These are phyloP conservation scores for Chaetomium olivaceum DNA, from an alignment of 2,329 filamentous ascomycete genomes.

Conservation along the genomic window DNA sequence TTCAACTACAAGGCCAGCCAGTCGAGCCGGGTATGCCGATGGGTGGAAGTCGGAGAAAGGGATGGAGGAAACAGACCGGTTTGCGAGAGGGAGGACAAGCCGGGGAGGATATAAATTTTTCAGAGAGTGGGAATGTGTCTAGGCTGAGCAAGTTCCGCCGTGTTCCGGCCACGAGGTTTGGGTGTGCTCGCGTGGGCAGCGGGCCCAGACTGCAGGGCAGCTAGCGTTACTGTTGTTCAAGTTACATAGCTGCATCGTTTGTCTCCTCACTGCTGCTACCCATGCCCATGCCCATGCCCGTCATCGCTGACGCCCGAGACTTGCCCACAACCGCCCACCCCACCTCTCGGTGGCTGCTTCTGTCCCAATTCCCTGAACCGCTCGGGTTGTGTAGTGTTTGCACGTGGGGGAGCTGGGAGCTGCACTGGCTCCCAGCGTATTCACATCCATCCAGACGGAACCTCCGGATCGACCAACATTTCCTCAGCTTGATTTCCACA, in stretches of 20 bases:
- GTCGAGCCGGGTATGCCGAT: neutral
- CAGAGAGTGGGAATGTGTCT: neutral
- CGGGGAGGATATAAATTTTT: neutral
- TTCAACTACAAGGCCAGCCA: neutral
- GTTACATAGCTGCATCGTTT: neutral
- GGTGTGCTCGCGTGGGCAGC: neutral
- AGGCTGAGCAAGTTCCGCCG: neutral
- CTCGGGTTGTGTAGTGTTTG: neutral
- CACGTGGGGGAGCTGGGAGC: conserved; percentile 8
- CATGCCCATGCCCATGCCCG: conserved; percentile 4
- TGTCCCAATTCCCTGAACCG: conserved; percentile 3
- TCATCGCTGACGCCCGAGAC: neutral
- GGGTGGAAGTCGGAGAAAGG: neutral
- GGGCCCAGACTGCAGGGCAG: neutral
- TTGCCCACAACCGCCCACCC: neutral
- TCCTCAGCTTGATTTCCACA: neutral
- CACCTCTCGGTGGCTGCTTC: conserved; percentile 16
- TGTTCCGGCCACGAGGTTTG: neutral
- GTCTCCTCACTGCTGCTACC: neutral
- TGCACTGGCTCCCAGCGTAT: neutral
- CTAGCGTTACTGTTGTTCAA: neutral
- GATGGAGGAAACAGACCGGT: neutral
- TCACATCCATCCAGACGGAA: neutral
- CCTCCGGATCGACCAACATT: neutral
- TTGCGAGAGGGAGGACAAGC: conserved; percentile 4